A percentile compares a stretch with the other conserved stretches of the same genome.
Evolutionary conservation across 2,329 filamentous ascomycete genomes (phyloP).

Genomic region (Penicillium sp.): DNA sequence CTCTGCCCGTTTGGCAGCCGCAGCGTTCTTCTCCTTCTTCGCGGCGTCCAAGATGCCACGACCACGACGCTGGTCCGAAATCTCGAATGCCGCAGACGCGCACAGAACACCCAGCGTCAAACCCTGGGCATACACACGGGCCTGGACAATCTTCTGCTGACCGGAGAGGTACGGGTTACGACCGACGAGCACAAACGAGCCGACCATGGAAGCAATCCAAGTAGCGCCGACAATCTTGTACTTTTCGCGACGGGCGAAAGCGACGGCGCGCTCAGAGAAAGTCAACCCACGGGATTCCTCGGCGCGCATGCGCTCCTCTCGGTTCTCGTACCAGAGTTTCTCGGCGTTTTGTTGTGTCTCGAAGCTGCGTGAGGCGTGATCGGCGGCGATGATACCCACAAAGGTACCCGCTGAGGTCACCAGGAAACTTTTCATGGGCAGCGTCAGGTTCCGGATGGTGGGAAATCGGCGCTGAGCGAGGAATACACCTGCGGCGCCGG

Average conservation of each 20-base stretch:
- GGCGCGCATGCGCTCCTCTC: constrained; percentile 52
- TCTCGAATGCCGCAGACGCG: constrained; percentile 76
- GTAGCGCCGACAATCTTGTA: constrained; percentile 78
- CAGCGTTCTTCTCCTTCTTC: constrained; percentile 60
- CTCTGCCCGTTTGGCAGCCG: constrained; percentile 61
- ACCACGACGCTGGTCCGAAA: constrained; percentile 68
- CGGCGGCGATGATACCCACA: constrained; percentile 79
- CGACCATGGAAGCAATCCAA: constrained; percentile 75
- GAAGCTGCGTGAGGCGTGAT: constrained; percentile 64
- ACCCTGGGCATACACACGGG: constrained; percentile 88
- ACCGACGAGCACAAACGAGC: constrained; percentile 68
- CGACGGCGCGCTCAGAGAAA: constrained; percentile 55
- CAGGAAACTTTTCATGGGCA: constrained; percentile 88
- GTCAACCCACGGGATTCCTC: constrained; percentile 53
- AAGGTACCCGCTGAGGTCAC: constrained; percentile 78
- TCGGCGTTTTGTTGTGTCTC: constrained; percentile 65
- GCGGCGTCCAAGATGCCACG: constrained; percentile 44
- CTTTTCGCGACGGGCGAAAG: constrained; percentile 72
- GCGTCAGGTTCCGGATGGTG: constrained; percentile 71
- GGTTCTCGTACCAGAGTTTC: constrained; percentile 59
- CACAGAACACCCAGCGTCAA: constrained; percentile 79
- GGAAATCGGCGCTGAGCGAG: constrained; percentile 64
- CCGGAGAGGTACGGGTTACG: constrained; percentile 68
- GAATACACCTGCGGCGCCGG: constrained; percentile 64
- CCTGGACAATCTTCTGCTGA: constrained; percentile 86